phyloP scores from a whole-genome alignment of 164 flowering plant genomes.

The Magnolia kwangsiensis region DNA sequence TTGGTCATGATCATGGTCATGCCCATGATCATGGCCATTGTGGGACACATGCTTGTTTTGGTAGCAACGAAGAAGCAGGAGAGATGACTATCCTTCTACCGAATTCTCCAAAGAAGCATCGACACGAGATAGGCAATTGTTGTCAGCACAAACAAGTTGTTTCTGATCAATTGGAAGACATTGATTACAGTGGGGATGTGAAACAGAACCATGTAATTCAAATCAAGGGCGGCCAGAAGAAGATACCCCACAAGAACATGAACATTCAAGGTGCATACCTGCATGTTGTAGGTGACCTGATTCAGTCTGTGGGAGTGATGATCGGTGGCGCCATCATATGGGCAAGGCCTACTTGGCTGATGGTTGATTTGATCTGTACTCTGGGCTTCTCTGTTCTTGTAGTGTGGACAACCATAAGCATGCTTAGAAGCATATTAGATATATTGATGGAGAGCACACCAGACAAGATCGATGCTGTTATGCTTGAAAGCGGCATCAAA shows the following conservation, averaged over 20 bases:
- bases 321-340: conserved; percentile 26
- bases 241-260: conserved; percentile 7
- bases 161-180: no score
- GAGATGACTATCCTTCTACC: not conserved
- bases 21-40: not conserved
- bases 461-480: conserved; percentile 14
- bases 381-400: conserved; percentile 24
- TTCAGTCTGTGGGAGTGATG: conserved; percentile 14
- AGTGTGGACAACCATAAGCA: conserved; percentile 8
- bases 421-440: not conserved
- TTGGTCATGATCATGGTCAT: conserved; percentile 35
- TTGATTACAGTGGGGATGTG: no score
- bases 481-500: conserved; percentile 16
- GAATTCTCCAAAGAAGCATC: no score
- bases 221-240: no score
- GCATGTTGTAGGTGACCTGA: conserved; percentile 21
- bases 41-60: conserved; percentile 6
- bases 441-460: not conserved
- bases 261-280: conserved; percentile 22
- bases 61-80: not conserved
- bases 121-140: no score
- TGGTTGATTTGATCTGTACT: conserved; percentile 22
- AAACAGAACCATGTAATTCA: no score
- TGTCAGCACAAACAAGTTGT: no score
- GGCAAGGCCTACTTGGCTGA: conserved; percentile 24